These are phyloP conservation scores for Hyaloperonospora brassicae DNA, from an alignment of 352 stramenopile species.

Conservation along the genomic window DNA sequence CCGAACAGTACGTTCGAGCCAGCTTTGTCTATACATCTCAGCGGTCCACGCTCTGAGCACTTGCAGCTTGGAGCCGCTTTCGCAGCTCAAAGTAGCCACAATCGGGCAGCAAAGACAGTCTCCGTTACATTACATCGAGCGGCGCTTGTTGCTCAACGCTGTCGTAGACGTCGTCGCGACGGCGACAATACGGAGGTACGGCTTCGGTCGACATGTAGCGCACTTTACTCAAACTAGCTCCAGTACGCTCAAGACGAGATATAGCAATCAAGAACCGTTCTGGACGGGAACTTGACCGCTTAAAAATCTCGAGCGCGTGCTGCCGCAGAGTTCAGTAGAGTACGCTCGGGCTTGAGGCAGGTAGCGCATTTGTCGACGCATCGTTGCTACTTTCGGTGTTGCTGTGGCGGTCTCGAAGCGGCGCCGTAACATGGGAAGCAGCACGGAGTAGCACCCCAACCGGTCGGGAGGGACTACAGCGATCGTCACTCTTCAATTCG, in stretches of 20 bases:
- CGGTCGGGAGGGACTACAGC: constrained; percentile 17
- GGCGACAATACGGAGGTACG: background rate
- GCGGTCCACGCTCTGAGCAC: constrained; percentile 8
- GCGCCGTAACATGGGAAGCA: constrained; percentile 8
- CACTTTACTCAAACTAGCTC: constrained; percentile 14
- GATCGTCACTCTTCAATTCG: constrained; percentile 31
- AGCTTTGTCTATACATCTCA: no score
- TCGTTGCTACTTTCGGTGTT: constrained; percentile 30
- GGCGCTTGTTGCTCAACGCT: constrained; percentile 17
- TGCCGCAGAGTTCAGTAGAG: constrained; percentile 28
- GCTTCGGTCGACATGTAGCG: constrained; percentile 6
- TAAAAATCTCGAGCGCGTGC: constrained; percentile 21
- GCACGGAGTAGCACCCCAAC: constrained; percentile 13
- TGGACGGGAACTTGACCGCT: constrained; percentile 27
- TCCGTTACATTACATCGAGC: constrained; percentile 16
- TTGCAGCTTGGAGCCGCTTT: constrained; percentile 7
- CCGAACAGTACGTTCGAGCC: no score
- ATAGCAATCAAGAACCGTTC: constrained; percentile 17
- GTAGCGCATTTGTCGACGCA: constrained; percentile 17
- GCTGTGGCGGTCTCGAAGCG: constrained; percentile 10
- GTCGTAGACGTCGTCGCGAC: constrained; percentile 1
- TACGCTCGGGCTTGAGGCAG: constrained; percentile 27
- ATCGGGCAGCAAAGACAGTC: constrained; percentile 14
- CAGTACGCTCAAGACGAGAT: constrained; percentile 7
- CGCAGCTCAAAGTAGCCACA: constrained; percentile 8